Conservation (phyloP, 305 asterid genomes). For the Fraxinus angustifolia region DNA sequence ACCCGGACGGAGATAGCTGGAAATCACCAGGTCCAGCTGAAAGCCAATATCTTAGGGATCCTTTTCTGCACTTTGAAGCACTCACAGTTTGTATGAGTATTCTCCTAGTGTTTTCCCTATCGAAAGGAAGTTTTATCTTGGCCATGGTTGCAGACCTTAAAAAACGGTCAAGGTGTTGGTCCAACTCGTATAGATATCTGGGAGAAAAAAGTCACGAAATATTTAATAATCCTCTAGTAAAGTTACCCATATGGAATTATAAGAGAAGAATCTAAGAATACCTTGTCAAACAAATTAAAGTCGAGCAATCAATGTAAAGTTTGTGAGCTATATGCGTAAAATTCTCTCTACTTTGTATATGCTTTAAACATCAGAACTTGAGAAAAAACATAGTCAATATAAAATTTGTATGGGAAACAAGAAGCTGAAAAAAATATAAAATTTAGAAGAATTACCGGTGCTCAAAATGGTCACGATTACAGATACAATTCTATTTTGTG, state of each 20-base stretch:
- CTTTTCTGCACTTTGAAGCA: constrained; percentile 67
- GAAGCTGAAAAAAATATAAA: background rate
- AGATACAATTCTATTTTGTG: background rate
- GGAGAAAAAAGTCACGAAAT: background rate
- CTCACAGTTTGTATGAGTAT: constrained; percentile 80
- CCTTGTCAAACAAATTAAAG: background rate
- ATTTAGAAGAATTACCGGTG: background rate
- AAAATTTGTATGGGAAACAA: background rate
- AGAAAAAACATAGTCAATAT: background rate
- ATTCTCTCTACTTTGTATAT: background rate
- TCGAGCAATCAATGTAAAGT: background rate
- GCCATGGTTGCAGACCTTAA: constrained; percentile 75
- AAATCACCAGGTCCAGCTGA: constrained; percentile 93
- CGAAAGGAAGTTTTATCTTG: constrained; percentile 67
- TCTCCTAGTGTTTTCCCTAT: constrained; percentile 52
- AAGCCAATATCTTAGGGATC: constrained; percentile 91
- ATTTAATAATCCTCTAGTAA: background rate
- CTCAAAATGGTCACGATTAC: background rate
- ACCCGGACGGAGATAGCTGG: constrained; percentile 70
- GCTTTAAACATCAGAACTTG: background rate
- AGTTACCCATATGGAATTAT: background rate
- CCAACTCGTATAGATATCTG: constrained; percentile 84
- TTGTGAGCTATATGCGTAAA: background rate
- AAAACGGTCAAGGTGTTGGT: constrained; percentile 83
- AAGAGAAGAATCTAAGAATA: background rate